Evolutionary conservation across 148 eudicot genomes (phyloP).

Genomic region (Chenopodium quinoa): DNA sequence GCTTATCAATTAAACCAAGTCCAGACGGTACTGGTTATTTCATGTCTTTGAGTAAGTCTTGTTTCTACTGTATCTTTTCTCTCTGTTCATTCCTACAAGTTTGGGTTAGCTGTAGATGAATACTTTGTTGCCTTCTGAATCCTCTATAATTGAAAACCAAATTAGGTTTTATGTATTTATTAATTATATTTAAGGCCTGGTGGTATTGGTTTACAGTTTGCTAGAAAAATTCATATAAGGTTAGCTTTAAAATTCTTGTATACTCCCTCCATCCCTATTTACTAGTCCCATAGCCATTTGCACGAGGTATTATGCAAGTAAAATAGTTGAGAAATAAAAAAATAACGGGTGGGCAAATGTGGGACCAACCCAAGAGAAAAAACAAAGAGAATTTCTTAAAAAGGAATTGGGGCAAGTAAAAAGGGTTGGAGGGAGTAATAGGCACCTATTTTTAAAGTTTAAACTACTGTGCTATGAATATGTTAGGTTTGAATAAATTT

Average conservation of each 20-base stretch:
- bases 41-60: constrained; percentile 71
- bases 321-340: no score
- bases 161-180: no score
- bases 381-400: no score
- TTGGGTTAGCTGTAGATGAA: background rate
- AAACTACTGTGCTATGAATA: background rate
- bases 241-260: background rate
- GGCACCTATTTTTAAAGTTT: background rate
- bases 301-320: no score
- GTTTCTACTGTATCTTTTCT: background rate
- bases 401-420: no score
- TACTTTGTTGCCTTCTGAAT: background rate
- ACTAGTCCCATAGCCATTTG: no score
- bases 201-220: background rate
- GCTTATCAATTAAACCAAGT: constrained; percentile 57
- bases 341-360: no score
- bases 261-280: no score
- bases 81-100: background rate
- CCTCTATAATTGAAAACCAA: background rate
- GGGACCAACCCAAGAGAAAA: no score
- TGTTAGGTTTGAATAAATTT: no score
- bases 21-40: constrained; percentile 71
- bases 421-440: background rate
- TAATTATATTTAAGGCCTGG: background rate
- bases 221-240: background rate